phyloP scores from a whole-genome alignment of 2,329 filamentous ascomycete genomes.

The Colletotrichum somersetense region DNA sequence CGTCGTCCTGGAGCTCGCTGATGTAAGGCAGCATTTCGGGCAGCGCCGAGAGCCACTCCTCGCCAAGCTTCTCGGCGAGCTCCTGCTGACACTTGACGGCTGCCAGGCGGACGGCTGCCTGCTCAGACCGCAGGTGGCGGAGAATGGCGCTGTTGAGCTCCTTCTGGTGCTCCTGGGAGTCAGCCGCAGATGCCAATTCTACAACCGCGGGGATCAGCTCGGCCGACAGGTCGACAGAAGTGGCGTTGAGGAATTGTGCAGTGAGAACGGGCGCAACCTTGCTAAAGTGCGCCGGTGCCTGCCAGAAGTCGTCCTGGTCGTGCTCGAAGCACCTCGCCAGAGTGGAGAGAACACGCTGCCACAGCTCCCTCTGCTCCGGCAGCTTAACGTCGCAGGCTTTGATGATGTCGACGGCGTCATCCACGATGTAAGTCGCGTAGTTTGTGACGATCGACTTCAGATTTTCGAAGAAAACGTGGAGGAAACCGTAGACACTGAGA shows the following conservation, averaged over 20 bases:
- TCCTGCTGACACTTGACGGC: constrained; percentile 86
- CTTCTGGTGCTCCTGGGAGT: constrained; percentile 91
- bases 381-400: constrained; percentile 60
- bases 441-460: constrained; percentile 95
- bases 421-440: constrained; percentile 88
- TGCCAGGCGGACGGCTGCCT: constrained; percentile 79
- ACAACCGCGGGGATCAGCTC: constrained; percentile 81
- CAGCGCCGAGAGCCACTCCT: constrained; percentile 92
- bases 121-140: constrained; percentile 80
- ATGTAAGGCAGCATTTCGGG: constrained; percentile 98
- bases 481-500: constrained; percentile 85
- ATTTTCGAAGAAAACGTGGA: constrained; percentile 82
- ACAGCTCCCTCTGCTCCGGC: constrained; percentile 69
- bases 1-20: constrained; percentile 94
- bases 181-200: constrained; percentile 82
- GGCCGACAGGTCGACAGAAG: constrained; percentile 56
- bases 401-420: constrained; percentile 78
- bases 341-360: constrained; percentile 77
- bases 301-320: constrained; percentile 97
- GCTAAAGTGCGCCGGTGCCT: constrained; percentile 87
- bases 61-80: constrained; percentile 83
- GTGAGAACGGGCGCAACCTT: constrained; percentile 78
- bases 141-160: constrained; percentile 85
- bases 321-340: constrained; percentile 84
- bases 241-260: constrained; percentile 70